Evolutionary conservation across 176 grass and related monocot species (phyloP).

Genomic region (Phoenix roebelenii): DNA sequence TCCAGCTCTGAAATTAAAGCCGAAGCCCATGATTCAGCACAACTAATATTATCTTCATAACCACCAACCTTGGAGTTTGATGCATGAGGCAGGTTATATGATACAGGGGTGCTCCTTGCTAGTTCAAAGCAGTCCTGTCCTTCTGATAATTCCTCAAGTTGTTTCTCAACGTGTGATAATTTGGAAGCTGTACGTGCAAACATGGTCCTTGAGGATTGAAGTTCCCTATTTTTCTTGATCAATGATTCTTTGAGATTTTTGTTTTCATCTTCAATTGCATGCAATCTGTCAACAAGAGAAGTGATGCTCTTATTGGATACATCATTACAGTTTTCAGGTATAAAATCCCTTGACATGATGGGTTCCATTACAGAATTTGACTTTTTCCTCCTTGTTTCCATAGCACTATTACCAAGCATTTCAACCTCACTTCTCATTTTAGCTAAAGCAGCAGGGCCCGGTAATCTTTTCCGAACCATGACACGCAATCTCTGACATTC

Average conservation of each 20-base stretch:
- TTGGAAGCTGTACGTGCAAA: constrained; percentile 50
- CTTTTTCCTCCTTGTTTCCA: constrained; percentile 20
- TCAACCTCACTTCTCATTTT: constrained; percentile 99
- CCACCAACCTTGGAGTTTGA: constrained; percentile 35
- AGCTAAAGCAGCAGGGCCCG: constrained; percentile 76
- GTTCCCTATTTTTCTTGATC: constrained; percentile 54
- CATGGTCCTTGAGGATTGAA: constrained; percentile 48
- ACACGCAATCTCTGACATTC: constrained; percentile 83
- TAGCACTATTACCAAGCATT: constrained; percentile 19
- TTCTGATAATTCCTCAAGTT: constrained; percentile 48
- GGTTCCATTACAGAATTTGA: constrained; percentile 20
- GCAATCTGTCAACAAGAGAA: constrained; percentile 58
- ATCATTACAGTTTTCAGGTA: constrained; percentile 23
- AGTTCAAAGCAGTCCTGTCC: constrained; percentile 22
- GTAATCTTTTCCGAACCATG: constrained; percentile 80
- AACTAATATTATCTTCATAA: constrained; percentile 64
- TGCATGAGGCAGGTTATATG: constrained; percentile 34
- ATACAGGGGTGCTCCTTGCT: constrained; percentile 29
- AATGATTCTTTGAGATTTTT: constrained; percentile 79
- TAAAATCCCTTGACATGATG: constrained; percentile 10
- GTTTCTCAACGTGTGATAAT: constrained; percentile 61
- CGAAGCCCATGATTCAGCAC: constrained; percentile 75
- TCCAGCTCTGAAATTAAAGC: constrained; percentile 87
- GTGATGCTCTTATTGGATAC: constrained; percentile 24
- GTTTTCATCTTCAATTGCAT: constrained; percentile 60